phyloP scores from a whole-genome alignment of 1,139 yeast species.

The Candida sanyaensis region DNA sequence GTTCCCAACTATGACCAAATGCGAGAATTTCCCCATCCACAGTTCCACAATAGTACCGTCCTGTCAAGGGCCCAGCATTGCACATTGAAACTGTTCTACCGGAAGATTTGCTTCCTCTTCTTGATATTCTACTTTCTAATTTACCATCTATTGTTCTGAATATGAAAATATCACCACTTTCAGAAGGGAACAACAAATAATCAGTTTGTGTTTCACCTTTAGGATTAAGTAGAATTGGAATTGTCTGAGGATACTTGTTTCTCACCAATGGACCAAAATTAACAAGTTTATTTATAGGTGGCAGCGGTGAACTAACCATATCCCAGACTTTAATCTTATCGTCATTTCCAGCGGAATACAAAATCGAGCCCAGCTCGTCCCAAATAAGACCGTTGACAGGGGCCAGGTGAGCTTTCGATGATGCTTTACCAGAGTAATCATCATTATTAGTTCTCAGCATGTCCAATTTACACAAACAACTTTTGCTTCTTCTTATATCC shows the following conservation, averaged over 20 bases:
- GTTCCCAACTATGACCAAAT: slow-evolving; percentile 47
- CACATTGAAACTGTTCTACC: slow-evolving; percentile 55
- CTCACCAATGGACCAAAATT: slow-evolving; percentile 81
- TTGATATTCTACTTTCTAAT: slow-evolving; percentile 50
- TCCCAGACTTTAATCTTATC: slow-evolving; percentile 81
- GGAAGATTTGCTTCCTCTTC: slow-evolving; percentile 32
- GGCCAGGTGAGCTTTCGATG: slow-evolving; percentile 68
- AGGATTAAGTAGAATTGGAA: slow-evolving; percentile 49
- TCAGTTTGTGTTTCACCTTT: slow-evolving; percentile 51
- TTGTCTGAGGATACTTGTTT: slow-evolving; percentile 56
- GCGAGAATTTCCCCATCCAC: slow-evolving; percentile 56
- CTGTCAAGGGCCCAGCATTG: slow-evolving; percentile 45
- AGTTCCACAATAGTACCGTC: slow-evolving; percentile 53
- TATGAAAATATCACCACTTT: slow-evolving; percentile 74
- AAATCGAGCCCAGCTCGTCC: slow-evolving; percentile 60
- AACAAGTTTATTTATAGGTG: slow-evolving; percentile 59
- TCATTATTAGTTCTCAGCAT: slow-evolving; percentile 37
- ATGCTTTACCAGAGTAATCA: slow-evolving; percentile 28
- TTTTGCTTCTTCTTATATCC: slow-evolving; percentile 73
- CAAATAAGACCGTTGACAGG: slow-evolving; percentile 76
- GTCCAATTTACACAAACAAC: slow-evolving; percentile 65
- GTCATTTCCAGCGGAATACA: slow-evolving; percentile 73
- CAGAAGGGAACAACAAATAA: slow-evolving; percentile 70
- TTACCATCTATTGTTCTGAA: slow-evolving; percentile 67
- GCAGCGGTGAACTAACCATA: slow-evolving; percentile 41